Percentiles rank a stretch among this genome's conserved stretches.
phyloP scores from a whole-genome alignment of 2,329 filamentous ascomycete species.

The Aphanoascus verrucosus region DNA sequence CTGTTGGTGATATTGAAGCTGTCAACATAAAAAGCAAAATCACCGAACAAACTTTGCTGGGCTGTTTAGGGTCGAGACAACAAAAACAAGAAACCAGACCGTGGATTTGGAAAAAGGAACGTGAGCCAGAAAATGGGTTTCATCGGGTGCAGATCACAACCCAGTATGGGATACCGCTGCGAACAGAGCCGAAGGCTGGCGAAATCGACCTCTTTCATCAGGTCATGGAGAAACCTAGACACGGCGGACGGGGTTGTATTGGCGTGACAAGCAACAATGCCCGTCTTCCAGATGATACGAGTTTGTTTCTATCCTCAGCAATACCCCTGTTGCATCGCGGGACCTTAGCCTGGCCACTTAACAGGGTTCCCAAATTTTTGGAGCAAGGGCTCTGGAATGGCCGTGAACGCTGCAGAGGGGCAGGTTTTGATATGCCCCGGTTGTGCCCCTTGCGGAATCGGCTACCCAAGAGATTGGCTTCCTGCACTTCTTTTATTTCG shows the following conservation, averaged over 20 bases:
- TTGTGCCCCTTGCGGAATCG: not conserved
- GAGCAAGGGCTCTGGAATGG: not conserved
- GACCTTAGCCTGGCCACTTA: not conserved
- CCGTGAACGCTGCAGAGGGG: not conserved
- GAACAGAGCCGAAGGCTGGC: no score
- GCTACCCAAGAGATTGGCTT: not conserved
- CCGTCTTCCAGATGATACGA: conserved; percentile 9
- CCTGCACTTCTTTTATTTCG: not conserved
- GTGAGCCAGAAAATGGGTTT: not conserved
- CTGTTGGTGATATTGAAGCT: not conserved
- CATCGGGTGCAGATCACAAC: conserved; percentile 6
- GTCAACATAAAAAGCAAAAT: not conserved
- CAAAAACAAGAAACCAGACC: not conserved
- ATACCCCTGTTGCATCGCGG: conserved; percentile 1
- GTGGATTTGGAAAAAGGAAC: conserved; percentile 4
- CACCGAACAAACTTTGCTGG: not conserved
- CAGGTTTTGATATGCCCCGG: conserved; percentile 2
- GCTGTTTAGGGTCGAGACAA: not conserved
- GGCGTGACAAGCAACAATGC: not conserved
- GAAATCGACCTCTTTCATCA: not conserved
- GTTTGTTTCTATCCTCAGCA: conserved; percentile 2
- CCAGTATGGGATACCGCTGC: conserved; percentile 4
- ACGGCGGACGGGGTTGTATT: conserved; percentile 10
- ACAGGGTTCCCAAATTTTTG: not conserved
- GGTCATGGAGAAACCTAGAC: conserved; percentile 1